phyloP scores from a whole-genome alignment of 495 filamentous ascomycete species.

The Astrothelium macrocarpum region DNA sequence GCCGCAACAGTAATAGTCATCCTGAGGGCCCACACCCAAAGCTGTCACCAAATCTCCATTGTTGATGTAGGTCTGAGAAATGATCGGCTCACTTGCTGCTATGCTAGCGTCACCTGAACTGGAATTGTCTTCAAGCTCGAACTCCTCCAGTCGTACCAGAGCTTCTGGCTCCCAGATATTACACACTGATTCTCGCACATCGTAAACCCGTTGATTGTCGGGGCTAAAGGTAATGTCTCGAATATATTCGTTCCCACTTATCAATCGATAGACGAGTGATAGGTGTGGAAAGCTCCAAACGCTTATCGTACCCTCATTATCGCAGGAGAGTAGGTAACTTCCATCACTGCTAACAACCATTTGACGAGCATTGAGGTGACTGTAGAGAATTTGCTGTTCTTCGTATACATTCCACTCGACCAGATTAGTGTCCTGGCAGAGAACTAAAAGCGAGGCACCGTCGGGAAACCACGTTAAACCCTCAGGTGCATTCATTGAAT shows the following conservation, averaged over 20 bases:
- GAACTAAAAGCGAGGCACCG: not conserved
- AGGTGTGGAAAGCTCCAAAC: slow-evolving; percentile 9
- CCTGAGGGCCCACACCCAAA: not conserved
- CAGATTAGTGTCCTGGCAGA: slow-evolving; percentile 9
- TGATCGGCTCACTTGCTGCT: not conserved
- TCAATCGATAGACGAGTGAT: slow-evolving; percentile 6
- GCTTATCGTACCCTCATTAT: slow-evolving; percentile 5
- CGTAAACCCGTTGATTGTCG: slow-evolving; percentile 8
- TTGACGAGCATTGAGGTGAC: slow-evolving; percentile 3
- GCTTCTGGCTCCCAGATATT: slow-evolving; percentile 10
- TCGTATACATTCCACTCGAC: slow-evolving; percentile 8
- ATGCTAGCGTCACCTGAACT: not conserved
- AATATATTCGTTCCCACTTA: not conserved
- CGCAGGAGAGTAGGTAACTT: slow-evolving; percentile 4
- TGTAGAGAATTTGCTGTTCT: slow-evolving; percentile 6
- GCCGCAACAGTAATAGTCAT: not conserved
- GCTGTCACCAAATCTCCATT: not conserved
- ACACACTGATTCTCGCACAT: slow-evolving; percentile 6
- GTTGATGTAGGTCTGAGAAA: not conserved
- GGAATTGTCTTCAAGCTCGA: slow-evolving; percentile 1
- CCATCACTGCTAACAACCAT: slow-evolving; percentile 1
- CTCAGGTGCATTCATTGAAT: slow-evolving; percentile 8
- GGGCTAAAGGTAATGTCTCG: slow-evolving; percentile 10
- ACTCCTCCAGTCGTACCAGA: slow-evolving; percentile 1
- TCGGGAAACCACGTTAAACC: slow-evolving; percentile 2